phyloP scores from a whole-genome alignment of 73 alveolate genomes.

The Paramecium octaurelia region DNA sequence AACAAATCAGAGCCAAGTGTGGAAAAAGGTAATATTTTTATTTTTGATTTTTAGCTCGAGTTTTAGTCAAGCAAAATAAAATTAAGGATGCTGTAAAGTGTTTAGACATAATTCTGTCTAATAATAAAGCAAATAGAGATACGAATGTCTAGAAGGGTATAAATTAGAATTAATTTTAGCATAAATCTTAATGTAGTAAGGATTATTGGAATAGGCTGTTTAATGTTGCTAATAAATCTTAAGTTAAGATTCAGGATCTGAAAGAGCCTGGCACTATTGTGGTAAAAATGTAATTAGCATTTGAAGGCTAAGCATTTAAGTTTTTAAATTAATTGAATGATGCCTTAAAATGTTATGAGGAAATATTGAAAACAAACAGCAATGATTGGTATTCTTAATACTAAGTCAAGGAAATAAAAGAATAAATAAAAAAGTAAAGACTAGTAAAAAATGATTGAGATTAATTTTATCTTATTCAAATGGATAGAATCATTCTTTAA shows the following conservation, averaged over 20 bases:
- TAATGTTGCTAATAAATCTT: background rate
- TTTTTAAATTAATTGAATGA: background rate
- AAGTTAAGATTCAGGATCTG: background rate
- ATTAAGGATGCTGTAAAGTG: background rate
- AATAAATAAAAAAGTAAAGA: background rate
- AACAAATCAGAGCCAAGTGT: background rate
- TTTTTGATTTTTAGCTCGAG: background rate
- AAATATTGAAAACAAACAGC: background rate
- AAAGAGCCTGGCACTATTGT: constrained; percentile 16
- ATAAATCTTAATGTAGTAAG: background rate
- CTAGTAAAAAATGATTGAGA: background rate
- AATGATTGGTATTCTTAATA: constrained; percentile 2
- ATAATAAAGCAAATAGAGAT: background rate
- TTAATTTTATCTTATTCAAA: background rate
- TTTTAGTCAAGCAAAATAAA: background rate
- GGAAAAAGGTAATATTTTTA: background rate
- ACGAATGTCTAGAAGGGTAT: background rate
- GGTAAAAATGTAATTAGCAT: background rate
- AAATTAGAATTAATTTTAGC: background rate
- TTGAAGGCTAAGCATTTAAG: background rate
- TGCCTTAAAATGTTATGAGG: background rate
- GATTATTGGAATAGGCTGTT: background rate
- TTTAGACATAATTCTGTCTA: background rate
- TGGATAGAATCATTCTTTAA: background rate
- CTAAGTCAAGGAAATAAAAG: background rate